Evolutionary conservation across 441 rosid species (phyloP).

Genomic region (Arabidopsis hybrid): DNA sequence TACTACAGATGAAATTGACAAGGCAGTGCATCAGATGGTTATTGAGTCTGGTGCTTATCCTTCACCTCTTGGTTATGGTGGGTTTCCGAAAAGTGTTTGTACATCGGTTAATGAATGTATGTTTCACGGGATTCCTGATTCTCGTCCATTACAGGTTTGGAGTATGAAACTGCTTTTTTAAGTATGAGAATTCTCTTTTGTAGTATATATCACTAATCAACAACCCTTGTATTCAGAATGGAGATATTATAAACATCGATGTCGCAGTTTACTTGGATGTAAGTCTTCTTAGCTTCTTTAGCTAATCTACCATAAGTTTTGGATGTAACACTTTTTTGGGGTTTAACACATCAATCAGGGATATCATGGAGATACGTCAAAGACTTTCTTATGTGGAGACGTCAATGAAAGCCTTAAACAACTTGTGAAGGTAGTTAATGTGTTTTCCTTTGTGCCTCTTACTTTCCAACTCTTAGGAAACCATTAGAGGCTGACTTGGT

Average conservation of each 20-base stretch:
- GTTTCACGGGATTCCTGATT: constrained; percentile 96
- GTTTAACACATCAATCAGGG: constrained; percentile 55
- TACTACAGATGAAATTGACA: constrained; percentile 86
- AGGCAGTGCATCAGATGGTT: constrained; percentile 86
- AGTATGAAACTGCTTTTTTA: background rate
- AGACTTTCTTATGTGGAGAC: constrained; percentile 81
- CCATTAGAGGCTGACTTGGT: background rate
- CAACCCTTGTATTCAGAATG: constrained; percentile 56
- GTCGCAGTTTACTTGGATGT: constrained; percentile 90
- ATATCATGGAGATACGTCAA: constrained; percentile 93
- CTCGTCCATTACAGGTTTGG: constrained; percentile 82
- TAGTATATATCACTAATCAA: constrained; percentile 3
- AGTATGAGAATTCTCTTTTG: background rate
- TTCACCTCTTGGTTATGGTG: constrained; percentile 96
- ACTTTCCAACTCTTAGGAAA: background rate
- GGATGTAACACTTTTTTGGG: constrained; percentile 50
- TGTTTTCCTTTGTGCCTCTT: background rate
- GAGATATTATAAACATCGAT: constrained; percentile 90
- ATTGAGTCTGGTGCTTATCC: constrained; percentile 93
- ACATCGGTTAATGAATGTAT: constrained; percentile 95
- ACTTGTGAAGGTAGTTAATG: constrained; percentile 70
- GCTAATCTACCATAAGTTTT: background rate
- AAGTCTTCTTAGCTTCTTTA: constrained; percentile 47
- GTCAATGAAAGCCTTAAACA: constrained; percentile 55
- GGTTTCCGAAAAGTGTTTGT: constrained; percentile 92